These are phyloP conservation scores for Colletotrichum somersetense DNA, from an alignment of 2,329 filamentous ascomycete species.

Conservation along the genomic window DNA sequence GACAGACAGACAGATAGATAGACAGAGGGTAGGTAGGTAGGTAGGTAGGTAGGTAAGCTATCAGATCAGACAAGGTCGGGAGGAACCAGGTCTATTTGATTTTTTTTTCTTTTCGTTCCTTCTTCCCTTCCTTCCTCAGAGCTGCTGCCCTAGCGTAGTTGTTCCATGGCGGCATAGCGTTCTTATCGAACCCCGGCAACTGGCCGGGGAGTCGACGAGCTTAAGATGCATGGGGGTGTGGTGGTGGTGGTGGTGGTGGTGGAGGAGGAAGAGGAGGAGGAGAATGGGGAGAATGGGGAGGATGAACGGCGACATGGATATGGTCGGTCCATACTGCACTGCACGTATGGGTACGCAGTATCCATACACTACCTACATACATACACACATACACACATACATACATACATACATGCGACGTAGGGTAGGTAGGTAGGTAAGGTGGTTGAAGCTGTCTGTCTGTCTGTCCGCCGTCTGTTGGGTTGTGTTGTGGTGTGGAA, in stretches of 20 bases:
- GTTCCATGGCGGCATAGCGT: constrained; percentile 41
- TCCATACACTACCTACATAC: too few species aligned
- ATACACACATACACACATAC: too few species aligned
- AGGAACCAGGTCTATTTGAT: constrained; percentile 41
- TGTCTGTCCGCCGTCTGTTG: constrained; percentile 17
- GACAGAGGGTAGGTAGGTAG: too few species aligned
- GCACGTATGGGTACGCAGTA: too few species aligned
- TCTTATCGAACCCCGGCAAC: constrained; percentile 40
- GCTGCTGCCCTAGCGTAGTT: constrained; percentile 38
- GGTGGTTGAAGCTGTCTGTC: constrained; percentile 18
- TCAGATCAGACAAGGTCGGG: constrained; percentile 34
- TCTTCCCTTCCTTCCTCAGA: background rate
- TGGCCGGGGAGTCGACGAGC: constrained; percentile 35
- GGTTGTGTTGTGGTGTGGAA: constrained; percentile 38
- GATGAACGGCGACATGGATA: constrained; percentile 40
- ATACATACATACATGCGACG: too few species aligned
- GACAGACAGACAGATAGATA: too few species aligned
- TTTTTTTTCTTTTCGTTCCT: constrained; percentile 23
- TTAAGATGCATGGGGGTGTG: constrained; percentile 41
- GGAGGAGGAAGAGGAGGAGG: constrained; percentile 11
- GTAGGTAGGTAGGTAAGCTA: background rate
- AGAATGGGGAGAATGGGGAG: constrained; percentile 10
- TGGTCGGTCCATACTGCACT: background rate
- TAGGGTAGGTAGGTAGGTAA: too few species aligned
- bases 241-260: constrained; percentile 26